Percentiles rank a stretch among this genome's conserved stretches.
phyloP scores from a whole-genome alignment of 2,329 filamentous ascomycete species.

The Lasiodiplodia citricola region DNA sequence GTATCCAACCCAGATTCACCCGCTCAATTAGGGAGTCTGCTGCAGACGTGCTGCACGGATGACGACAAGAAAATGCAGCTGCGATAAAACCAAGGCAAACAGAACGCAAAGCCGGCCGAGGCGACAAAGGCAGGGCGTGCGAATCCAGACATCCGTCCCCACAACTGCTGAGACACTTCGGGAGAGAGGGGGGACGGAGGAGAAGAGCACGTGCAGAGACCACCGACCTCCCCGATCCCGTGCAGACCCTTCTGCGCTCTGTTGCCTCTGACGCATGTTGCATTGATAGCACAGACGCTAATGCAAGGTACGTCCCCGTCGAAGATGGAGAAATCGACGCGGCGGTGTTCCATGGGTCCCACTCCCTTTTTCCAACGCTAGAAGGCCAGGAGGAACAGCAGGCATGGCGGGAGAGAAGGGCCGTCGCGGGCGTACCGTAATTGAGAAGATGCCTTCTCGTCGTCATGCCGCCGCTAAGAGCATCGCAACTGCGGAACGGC shows the following conservation, averaged over 20 bases:
- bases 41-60: background rate
- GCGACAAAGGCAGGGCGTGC: background rate
- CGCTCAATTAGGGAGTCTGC: background rate
- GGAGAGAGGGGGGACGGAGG: background rate
- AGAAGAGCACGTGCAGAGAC: conserved; percentile 10
- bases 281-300: conserved; percentile 24
- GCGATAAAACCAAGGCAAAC: background rate
- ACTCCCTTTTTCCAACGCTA: background rate
- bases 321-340: conserved; percentile 19
- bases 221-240: background rate
- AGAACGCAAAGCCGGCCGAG: background rate
- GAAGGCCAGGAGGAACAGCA: conserved; percentile 9
- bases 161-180: conserved; percentile 9
- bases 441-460: background rate
- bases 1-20: conserved; percentile 14
- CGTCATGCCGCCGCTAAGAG: background rate
- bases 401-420: background rate
- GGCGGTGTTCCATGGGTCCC: background rate
- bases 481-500: background rate
- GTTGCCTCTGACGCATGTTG: conserved; percentile 3
- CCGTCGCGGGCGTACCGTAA: background rate
- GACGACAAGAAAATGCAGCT: background rate
- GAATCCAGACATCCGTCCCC: background rate
- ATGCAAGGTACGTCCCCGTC: conserved; percentile 19
- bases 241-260: background rate